Percentiles rank a stretch among this genome's conserved stretches.
phyloP scores from a whole-genome alignment of 192 early-diverging fungal genomes.

The Podila clonocystis region DNA sequence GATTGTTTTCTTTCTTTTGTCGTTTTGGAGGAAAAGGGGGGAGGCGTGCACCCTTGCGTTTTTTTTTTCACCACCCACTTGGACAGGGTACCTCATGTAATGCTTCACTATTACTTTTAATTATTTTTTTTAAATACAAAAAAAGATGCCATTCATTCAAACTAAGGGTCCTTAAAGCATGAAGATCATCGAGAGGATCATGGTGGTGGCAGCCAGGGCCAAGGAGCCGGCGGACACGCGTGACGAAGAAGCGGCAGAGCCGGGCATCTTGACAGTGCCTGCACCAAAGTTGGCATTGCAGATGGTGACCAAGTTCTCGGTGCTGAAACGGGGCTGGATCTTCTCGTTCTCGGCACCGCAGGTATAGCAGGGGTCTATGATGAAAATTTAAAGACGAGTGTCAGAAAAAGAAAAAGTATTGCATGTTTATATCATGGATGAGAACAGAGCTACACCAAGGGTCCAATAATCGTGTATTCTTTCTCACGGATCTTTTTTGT shows the following conservation, averaged over 20 bases:
- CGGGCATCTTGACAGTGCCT: conserved; percentile 42
- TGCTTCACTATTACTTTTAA: too few relatives aligned
- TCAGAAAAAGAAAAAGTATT: background rate
- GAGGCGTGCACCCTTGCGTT: too few relatives aligned
- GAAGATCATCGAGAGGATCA: conserved; percentile 30
- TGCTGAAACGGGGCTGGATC: conserved; percentile 38
- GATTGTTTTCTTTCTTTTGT: too few relatives aligned
- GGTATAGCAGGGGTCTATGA: conserved; percentile 38
- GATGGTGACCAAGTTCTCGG: conserved; percentile 27
- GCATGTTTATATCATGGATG: too few relatives aligned
- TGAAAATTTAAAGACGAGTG: background rate
- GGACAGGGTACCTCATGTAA: too few relatives aligned
- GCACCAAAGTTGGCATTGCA: conserved; percentile 51
- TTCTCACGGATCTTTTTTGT: too few relatives aligned
- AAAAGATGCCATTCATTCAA: too few relatives aligned
- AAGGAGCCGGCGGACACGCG: conserved; percentile 24
- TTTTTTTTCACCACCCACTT: too few relatives aligned
- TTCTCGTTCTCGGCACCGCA: conserved; percentile 48
- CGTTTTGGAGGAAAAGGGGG: too few relatives aligned
- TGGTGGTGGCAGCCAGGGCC: conserved; percentile 20
- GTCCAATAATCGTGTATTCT: too few relatives aligned
- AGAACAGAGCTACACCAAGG: too few relatives aligned
- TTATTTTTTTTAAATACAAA: too few relatives aligned
- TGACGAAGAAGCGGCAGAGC: conserved; percentile 25
- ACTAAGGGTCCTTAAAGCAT: conserved; percentile 19